Evolutionary conservation across 352 stramenopile species (phyloP), one percentile per base, ranked within the genome.

Genomic region (Peronospora belbahrii): DNA sequence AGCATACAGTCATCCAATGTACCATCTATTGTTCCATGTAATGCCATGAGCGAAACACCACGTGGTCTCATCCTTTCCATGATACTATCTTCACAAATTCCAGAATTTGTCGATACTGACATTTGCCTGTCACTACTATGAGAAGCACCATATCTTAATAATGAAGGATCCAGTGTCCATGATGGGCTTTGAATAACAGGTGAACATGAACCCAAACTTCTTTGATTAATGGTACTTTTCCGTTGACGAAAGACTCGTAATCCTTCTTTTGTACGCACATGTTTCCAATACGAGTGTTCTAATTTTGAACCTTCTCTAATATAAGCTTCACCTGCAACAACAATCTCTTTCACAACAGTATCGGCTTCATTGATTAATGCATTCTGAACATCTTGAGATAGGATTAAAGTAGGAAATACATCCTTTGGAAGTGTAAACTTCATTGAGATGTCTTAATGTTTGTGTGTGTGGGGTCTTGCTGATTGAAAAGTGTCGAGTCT

Each of bases 1-100:
- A 69, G 83, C 25, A 75, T 56, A 0, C 46, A 59, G 54, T 87
- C 72, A 9, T 87, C 62, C 15, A 87, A 30, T 0, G 56, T 69
- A 5, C 75, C 70, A 11, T 78, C 67, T 6, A 85, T 23, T 3
- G 48, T 63, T 10, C 70, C 75, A 4, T 68, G 45, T 0, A 73
- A 53, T 11, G 67, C 40, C 34, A 83, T 62, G 7, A 79, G 50
- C 17, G 70, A 61, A n/a, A 73, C 51, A 25, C 33, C 25, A 5
- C 57, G 48, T 18, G 43, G 40, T 23, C 55, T 54, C 52, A 62
- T 63, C 9, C 34, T 40, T 14, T 67, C 58, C 30, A 59, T 42
- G 13, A 64, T 55, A 9, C 34, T 56, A n/a, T 23, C 18, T 3
- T 59, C 48, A 13, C 28, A 30, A 5, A 47, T 35, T 2, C 37